These are phyloP conservation scores for Peronospora belbahrii DNA, from an alignment of 352 stramenopile species.

Conservation along the genomic window DNA sequence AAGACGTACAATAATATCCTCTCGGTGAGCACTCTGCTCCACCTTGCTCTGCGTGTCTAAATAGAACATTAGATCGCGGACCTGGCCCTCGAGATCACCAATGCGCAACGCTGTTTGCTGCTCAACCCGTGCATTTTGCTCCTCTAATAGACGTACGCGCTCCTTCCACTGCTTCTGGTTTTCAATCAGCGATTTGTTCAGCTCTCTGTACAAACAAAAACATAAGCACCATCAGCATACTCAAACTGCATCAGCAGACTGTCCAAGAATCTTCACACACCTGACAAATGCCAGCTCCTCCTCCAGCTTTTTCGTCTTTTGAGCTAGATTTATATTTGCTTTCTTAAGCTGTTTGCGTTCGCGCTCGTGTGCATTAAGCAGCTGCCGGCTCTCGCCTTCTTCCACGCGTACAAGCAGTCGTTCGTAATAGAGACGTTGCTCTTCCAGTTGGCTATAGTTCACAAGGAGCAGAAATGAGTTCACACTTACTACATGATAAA, in stretches of 20 bases:
- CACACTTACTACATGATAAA: not conserved
- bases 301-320: conserved; percentile 71
- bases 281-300: conserved; percentile 78
- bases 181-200: conserved; percentile 84
- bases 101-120: conserved; percentile 53
- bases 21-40: conserved; percentile 60
- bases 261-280: conserved; percentile 15
- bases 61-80: conserved; percentile 88
- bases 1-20: conserved; percentile 68
- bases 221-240: not conserved
- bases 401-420: conserved; percentile 51
- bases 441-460: conserved; percentile 84
- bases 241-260: not conserved
- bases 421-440: conserved; percentile 93
- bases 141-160: conserved; percentile 57
- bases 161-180: conserved; percentile 87
- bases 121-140: conserved; percentile 53
- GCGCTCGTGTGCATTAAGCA: conserved; percentile 53
- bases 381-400: conserved; percentile 47
- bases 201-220: conserved; percentile 34
- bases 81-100: conserved; percentile 74
- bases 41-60: conserved; percentile 84
- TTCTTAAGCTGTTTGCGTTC: conserved; percentile 81
- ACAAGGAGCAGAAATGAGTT: conserved; percentile 1
- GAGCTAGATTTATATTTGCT: conserved; percentile 46